phyloP scores from a whole-genome alignment of 768 basidiomycete genomes.

The Mycena leptocephala region DNA sequence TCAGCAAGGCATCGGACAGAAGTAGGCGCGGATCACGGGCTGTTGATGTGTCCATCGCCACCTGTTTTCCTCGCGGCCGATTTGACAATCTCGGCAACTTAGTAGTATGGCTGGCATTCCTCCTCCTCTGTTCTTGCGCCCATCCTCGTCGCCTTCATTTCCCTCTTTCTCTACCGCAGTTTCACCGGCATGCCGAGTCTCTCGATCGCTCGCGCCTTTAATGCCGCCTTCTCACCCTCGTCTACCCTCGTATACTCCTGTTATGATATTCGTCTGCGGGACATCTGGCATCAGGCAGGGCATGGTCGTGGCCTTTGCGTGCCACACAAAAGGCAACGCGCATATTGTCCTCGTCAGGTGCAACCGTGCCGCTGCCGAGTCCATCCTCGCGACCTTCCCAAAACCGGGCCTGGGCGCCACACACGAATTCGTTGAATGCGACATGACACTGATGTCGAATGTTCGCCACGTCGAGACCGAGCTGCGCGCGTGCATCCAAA shows the following conservation, averaged over 20 bases:
- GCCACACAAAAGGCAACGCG: constrained; percentile 50
- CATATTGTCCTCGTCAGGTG: constrained; percentile 56
- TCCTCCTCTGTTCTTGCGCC: not conserved
- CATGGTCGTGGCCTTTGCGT: constrained; percentile 51
- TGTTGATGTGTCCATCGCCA: too few species aligned
- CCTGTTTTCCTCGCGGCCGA: too few species aligned
- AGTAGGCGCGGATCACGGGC: too few species aligned
- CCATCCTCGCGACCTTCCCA: constrained; percentile 48
- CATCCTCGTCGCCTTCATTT: not conserved
- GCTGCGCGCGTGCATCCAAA: constrained; percentile 44
- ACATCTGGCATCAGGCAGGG: constrained; percentile 40
- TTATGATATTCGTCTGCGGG: constrained; percentile 32
- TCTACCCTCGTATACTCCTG: constrained; percentile 27
- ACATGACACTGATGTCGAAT: constrained; percentile 52
- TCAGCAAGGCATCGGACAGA: too few species aligned
- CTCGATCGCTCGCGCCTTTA: constrained; percentile 25
- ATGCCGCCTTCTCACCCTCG: constrained; percentile 22
- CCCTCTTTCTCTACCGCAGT: not conserved
- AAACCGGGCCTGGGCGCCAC: constrained; percentile 31
- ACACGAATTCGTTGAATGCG: constrained; percentile 54
- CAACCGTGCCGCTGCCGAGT: constrained; percentile 49
- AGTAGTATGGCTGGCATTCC: too few species aligned
- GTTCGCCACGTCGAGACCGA: constrained; percentile 43
- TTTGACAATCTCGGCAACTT: too few species aligned
- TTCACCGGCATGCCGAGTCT: constrained; percentile 32